These are phyloP conservation scores for Gomphus bonarii DNA, from an alignment of 1,284 basidiomycete species.

Conservation along the genomic window DNA sequence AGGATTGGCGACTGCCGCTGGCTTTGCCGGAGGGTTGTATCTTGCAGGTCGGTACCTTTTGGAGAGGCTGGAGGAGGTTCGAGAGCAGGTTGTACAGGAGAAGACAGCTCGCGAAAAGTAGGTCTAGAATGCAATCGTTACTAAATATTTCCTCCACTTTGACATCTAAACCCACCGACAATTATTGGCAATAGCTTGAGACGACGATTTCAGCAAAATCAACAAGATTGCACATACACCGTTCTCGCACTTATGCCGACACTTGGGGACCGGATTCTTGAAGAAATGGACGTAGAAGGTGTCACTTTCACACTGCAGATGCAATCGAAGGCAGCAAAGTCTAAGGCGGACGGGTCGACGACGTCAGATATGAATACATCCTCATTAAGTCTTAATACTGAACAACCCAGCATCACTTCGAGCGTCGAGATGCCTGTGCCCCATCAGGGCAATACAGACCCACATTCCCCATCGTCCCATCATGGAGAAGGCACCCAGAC, in stretches of 20 bases:
- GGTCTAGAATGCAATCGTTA: slow-evolving; percentile 17
- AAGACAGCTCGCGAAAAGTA: slow-evolving; percentile 67
- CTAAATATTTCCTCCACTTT: neutral
- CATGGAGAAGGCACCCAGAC: slow-evolving; percentile 32
- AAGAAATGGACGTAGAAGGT: slow-evolving; percentile 75
- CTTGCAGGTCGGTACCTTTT: slow-evolving; percentile 55
- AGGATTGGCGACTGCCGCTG: slow-evolving; percentile 33
- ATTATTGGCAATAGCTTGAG: slow-evolving; percentile 41
- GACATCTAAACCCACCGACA: slow-evolving; percentile 3
- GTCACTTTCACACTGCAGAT: slow-evolving; percentile 64
- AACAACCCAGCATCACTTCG: slow-evolving; percentile 28
- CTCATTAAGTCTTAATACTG: slow-evolving; percentile 8
- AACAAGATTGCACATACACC: slow-evolving; percentile 76
- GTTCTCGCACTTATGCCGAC: slow-evolving; percentile 73
- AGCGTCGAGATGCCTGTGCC: slow-evolving; percentile 28
- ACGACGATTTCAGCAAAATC: slow-evolving; percentile 71
- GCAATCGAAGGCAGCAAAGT: slow-evolving; percentile 25
- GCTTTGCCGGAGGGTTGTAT: slow-evolving; percentile 56
- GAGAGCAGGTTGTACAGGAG: slow-evolving; percentile 55
- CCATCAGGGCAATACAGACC: slow-evolving; percentile 17
- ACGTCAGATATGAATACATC: slow-evolving; percentile 6
- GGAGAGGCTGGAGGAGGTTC: slow-evolving; percentile 60
- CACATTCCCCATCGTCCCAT: slow-evolving; percentile 19
- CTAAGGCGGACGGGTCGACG: neutral
- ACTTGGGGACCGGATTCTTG: slow-evolving; percentile 60